Evolutionary conservation across 208 protist species (phyloP).

Genomic region (Tetramitus jugosus): DNA sequence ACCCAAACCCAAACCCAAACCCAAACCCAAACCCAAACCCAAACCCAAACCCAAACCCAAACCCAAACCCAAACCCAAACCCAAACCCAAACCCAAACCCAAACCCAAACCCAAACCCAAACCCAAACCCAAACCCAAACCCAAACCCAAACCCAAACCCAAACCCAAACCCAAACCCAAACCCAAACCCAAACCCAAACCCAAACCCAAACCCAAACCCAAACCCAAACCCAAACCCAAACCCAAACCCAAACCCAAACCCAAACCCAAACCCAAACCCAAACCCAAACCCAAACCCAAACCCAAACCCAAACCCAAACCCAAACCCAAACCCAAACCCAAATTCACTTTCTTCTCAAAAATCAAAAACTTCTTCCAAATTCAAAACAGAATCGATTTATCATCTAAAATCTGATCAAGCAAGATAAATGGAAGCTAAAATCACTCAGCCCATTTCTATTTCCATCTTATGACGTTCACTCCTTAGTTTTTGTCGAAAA

Average conservation of each 20-base stretch:
- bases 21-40: slow-evolving; percentile 41
- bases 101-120: slow-evolving; percentile 43
- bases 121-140: slow-evolving; percentile 44
- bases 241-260: slow-evolving; percentile 36
- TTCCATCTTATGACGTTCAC: too few species aligned
- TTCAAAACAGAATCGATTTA: too few species aligned
- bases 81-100: slow-evolving; percentile 41
- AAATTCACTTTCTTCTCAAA: too few species aligned
- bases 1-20: slow-evolving; percentile 39
- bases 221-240: slow-evolving; percentile 45
- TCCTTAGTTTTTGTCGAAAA: too few species aligned
- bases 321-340: slow-evolving; percentile 42
- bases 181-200: slow-evolving; percentile 40
- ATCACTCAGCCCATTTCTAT: too few species aligned
- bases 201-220: slow-evolving; percentile 45
- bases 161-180: slow-evolving; percentile 41
- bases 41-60: slow-evolving; percentile 35
- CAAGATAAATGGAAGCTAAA: too few species aligned
- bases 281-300: slow-evolving; percentile 24
- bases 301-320: slow-evolving; percentile 40
- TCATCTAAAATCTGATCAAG: too few species aligned
- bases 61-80: slow-evolving; percentile 36
- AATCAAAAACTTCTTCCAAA: too few species aligned
- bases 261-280: slow-evolving; percentile 45
- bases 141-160: slow-evolving; percentile 31